Percentiles rank a stretch among this genome's conserved stretches.
phyloP scores from a whole-genome alignment of 176 grass and related monocot genomes.

The Hordeum vulgare region DNA sequence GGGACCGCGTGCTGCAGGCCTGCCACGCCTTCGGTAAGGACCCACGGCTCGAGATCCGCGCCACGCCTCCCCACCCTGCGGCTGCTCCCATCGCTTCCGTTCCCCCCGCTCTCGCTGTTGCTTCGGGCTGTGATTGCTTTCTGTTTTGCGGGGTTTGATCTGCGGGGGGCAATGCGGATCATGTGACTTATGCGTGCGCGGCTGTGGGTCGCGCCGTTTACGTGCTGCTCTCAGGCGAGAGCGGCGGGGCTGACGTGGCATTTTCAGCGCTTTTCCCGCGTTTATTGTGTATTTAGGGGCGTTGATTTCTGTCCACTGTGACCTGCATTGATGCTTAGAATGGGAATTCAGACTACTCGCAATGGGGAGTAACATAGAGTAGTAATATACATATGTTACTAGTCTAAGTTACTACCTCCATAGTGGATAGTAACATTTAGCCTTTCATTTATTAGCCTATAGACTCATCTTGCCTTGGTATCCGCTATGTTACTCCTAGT shows the following conservation, averaged over 20 bases:
- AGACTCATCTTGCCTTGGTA: no score
- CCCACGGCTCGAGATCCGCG: constrained; percentile 23
- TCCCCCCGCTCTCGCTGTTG: neutral
- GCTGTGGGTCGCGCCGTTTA: neutral
- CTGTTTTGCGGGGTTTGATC: neutral
- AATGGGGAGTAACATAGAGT: no score
- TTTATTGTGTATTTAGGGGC: neutral
- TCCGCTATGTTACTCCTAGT: no score
- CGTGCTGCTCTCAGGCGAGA: neutral
- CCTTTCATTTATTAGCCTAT: no score
- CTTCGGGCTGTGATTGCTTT: neutral
- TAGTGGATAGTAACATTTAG: no score
- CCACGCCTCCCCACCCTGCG: neutral
- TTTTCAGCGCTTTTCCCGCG: neutral
- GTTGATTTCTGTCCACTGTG: neutral
- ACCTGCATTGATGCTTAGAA: neutral
- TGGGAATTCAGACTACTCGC: no score
- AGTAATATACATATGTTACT: no score
- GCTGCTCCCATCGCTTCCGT: neutral
- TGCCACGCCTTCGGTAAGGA: constrained; percentile 78
- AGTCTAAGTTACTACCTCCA: no score
- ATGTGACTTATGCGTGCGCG: neutral
- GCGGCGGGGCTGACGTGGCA: neutral
- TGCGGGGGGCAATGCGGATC: constrained; percentile 18
- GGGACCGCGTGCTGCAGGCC: constrained; percentile 83